Conservation (phyloP, 1,284 basidiomycete genomes). For the Tilletia walkeri region DNA sequence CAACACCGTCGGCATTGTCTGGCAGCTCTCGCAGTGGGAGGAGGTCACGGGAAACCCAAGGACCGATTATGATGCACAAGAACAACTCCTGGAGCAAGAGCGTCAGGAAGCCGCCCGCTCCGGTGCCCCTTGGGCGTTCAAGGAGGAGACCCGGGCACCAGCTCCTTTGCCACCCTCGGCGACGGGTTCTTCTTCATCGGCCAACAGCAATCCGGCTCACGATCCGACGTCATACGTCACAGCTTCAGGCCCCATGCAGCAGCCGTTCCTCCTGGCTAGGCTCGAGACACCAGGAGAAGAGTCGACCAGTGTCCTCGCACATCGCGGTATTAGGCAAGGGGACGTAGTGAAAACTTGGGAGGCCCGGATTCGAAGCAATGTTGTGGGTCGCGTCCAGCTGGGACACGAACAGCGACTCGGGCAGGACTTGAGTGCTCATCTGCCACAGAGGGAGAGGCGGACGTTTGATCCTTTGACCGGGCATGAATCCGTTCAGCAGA, state of each 20-base stretch:
- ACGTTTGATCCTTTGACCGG: not conserved
- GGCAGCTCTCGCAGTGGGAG: conserved; percentile 15
- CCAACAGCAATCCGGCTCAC: not conserved
- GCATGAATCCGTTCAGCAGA: not conserved
- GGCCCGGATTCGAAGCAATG: not conserved
- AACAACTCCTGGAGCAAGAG: not conserved
- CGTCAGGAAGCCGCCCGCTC: not conserved
- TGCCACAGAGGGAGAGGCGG: not conserved
- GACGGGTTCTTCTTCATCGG: not conserved
- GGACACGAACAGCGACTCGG: not conserved
- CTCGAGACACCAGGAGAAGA: not conserved
- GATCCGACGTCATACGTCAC: not conserved
- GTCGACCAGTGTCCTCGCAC: not conserved
- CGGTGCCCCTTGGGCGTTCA: not conserved
- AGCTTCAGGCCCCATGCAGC: not conserved
- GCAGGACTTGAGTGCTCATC: not conserved
- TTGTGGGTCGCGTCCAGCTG: not conserved
- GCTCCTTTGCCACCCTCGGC: not conserved
- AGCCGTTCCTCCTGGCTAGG: not conserved
- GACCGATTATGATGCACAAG: not conserved
- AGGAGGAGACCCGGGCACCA: not conserved
- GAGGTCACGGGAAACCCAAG: not conserved
- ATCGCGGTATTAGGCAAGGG: conserved; percentile 11
- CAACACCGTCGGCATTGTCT: conserved; percentile 4
- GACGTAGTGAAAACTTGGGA: not conserved